Evolutionary conservation across 306 rosid species (phyloP), one percentile per base, ranked within the genome.

Genomic region (Acacia confusa): DNA sequence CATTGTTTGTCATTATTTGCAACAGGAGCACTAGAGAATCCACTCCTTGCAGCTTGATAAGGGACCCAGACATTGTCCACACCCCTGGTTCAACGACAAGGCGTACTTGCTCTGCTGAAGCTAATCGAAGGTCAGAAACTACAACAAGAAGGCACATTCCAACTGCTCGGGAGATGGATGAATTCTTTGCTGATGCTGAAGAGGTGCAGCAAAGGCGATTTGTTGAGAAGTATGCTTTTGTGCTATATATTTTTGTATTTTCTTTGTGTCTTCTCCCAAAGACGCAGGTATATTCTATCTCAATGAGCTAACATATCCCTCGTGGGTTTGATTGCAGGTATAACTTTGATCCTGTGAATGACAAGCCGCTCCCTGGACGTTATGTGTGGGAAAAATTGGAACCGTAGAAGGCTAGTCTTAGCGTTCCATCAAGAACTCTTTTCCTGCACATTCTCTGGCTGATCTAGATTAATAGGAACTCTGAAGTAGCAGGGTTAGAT

Each of bases 31-130:
- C 97, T 36, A 86, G 99, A 82, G 99, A 95, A 86, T 88, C 98
- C n/a, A 95, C 99, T 22, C 99, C 97, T 57, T 89, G 91, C 85
- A 93, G 92, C 89, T 85, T 95, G 90, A 93, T 92, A 82, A 87
- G 91, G 89, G 90, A 91, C 65, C 87, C 97, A 0, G 91, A 93
- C 60, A 73, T 70, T 76, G 61, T 92, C 78, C 68, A 87, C 77
- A 86, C 97, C 43, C 99, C 99, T 1, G 89, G 99, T 72, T 95
- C 99, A 43, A 88, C 92, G 55, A 93, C 96, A 12, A 93, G 89
- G 89, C 92, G 89, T 19, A 84, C 96, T 75, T 74, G 79, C 82
- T 81, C 94, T 53, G 66, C 92, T 22, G 90, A 87, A 45, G 81
- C 83, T 50, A 78, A 79, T 81, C 76, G 80, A 40, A 90, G 92